Evolutionary conservation across 176 grass and related monocot genomes (phyloP).

Genomic region (Musa beccarii): DNA sequence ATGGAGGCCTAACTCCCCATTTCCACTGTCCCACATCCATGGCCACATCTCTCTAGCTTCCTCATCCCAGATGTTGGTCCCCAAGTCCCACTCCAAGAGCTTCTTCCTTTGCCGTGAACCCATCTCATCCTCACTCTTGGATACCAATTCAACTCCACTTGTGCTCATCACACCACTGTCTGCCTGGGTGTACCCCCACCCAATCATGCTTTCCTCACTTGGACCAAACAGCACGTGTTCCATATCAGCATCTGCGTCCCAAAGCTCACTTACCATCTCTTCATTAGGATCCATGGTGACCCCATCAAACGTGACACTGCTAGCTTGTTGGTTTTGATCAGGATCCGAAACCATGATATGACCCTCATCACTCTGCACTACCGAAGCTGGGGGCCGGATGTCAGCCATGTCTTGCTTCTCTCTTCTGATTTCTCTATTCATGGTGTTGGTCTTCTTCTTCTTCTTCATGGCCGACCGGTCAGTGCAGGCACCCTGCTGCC

Average conservation of each 20-base stretch:
- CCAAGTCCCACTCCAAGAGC: conserved; percentile 62
- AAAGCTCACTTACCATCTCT: conserved; percentile 13
- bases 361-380: conserved; percentile 36
- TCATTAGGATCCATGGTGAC: conserved; percentile 17
- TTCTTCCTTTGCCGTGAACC: not conserved
- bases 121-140: not conserved
- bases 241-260: not conserved
- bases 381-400: conserved; percentile 11
- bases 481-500: conserved; percentile 27
- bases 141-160: not conserved
- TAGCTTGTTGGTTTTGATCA: conserved; percentile 22
- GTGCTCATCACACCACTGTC: not conserved
- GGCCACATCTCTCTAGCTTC: conserved; percentile 7
- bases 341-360: conserved; percentile 42
- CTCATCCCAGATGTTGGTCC: conserved; percentile 37
- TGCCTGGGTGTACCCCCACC: not conserved
- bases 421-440: not conserved
- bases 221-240: not conserved
- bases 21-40: not conserved
- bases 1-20: too few relatives aligned
- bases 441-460: not conserved
- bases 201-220: not conserved
- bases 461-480: conserved; percentile 29
- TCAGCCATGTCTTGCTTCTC: not conserved
- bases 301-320: conserved; percentile 15